phyloP scores from a whole-genome alignment of 345 rosid species.

The Syzygium jambos region DNA sequence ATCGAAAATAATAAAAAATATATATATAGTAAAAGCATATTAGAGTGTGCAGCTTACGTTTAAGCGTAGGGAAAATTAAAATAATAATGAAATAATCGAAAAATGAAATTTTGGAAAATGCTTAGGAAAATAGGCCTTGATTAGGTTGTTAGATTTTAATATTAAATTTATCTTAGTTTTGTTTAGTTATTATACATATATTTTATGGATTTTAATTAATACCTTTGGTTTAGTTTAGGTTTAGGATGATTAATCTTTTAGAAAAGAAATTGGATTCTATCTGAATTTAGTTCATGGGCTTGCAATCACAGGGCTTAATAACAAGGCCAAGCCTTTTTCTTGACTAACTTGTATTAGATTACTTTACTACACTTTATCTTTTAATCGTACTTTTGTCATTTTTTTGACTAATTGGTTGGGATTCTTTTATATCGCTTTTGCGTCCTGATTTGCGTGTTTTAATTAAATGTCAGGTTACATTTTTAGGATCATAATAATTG shows the following conservation, averaged over 20 bases:
- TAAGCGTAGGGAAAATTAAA: no score
- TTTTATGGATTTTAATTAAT: no score
- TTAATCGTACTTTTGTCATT: neutral
- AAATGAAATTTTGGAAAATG: no score
- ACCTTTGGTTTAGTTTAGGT: neutral
- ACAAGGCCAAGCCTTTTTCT: neutral
- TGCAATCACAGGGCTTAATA: neutral
- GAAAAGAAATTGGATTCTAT: neutral
- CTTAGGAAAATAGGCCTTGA: no score
- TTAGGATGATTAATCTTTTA: neutral
- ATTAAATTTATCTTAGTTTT: no score
- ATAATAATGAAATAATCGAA: no score
- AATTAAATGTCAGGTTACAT: neutral
- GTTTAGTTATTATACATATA: no score
- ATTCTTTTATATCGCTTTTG: neutral
- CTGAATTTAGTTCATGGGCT: neutral
- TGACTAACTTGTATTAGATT: neutral
- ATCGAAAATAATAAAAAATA: no score
- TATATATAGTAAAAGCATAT: no score
- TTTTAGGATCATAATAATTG: neutral
- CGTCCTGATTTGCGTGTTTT: no score
- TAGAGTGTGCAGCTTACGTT: no score
- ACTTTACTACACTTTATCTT: neutral
- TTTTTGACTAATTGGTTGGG: neutral
- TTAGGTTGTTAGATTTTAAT: no score